Base-by-base conservation (phyloP, 2,329 filamentous ascomycete species). In the Ophiocordyceps sinensis region DNA sequence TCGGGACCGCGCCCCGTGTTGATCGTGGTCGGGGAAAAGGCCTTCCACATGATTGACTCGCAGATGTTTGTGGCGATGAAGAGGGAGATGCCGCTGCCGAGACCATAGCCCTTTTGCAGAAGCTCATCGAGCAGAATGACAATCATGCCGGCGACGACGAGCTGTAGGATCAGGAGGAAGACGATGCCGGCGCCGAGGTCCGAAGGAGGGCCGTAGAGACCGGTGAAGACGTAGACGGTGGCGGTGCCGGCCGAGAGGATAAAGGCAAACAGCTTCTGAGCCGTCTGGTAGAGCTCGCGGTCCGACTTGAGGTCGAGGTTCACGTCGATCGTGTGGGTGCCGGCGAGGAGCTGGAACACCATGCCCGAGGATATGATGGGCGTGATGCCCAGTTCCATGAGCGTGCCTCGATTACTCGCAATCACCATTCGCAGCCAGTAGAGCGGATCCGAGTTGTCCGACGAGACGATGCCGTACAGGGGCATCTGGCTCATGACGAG, bases 361-460 rank as follows among this genome's bases (percentile, higher is more conserved):
- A 98, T 98, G 68, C 91, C 91, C 31, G 91, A 96, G 45, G 91
- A 95, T 69, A 98, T 96, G 67, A 98, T 98, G 56, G 93, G 93
- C 21, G 91, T 94, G 56, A 96, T 91, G 72, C 88, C 87, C 70
- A 94, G 62, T 62, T 94, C 88, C 88, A 94, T 94, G 63, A 94
- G 65, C 23, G 88, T 94, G 66, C 88, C 88, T 59, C 88, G 80
- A 66, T 98, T 98, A 82, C 86, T 94, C 60, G 91, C 91, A 77
- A 96, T 79, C 80, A 98, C 95, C 89, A 98, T 96, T 67, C 91
- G 84, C 60, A 98, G 77, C 91, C 91, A 98, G 79, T 98, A 98
- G 58, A 98, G 75, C 54, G 91, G 93, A 70, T 98, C 93, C 47
- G 91, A 96, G 56, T 87, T 95, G 68, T 91, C 85, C 58, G 91